Conservation (phyloP, 192 early-diverging fungal genomes). For the Coemansia sp. region DNA sequence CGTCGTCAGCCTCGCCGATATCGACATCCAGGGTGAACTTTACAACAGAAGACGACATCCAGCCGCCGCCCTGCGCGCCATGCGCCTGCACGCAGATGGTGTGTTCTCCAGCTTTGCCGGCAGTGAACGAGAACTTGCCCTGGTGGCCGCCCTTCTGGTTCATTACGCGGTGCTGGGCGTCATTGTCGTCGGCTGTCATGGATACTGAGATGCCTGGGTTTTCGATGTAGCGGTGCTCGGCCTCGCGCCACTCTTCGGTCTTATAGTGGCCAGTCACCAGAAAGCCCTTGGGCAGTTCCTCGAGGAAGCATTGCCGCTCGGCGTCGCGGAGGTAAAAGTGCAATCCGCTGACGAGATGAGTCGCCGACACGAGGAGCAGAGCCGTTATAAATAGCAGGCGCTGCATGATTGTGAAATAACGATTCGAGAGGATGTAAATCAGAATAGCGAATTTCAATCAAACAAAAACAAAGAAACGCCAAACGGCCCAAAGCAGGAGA, state of each 20-base stretch:
- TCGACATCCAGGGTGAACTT: slow-evolving; percentile 63
- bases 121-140: slow-evolving; percentile 91
- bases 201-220: slow-evolving; percentile 65
- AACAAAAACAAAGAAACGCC: neutral
- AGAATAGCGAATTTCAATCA: neutral
- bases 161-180: slow-evolving; percentile 58
- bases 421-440: neutral
- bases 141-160: slow-evolving; percentile 69
- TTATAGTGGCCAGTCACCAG: slow-evolving; percentile 81
- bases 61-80: slow-evolving; percentile 57
- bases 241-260: slow-evolving; percentile 77
- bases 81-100: slow-evolving; percentile 79
- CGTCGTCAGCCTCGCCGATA: slow-evolving; percentile 65
- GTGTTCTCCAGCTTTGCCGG: slow-evolving; percentile 86
- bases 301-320: slow-evolving; percentile 90
- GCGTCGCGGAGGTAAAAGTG: slow-evolving; percentile 91
- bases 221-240: slow-evolving; percentile 58
- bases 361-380: slow-evolving; percentile 11
- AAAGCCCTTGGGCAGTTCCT: slow-evolving; percentile 90
- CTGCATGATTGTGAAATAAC: slow-evolving; percentile 5
- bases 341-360: slow-evolving; percentile 57
- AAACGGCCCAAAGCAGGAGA: neutral
- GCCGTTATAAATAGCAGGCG: slow-evolving; percentile 29
- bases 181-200: slow-evolving; percentile 70
- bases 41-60: slow-evolving; percentile 63